phyloP scores from a whole-genome alignment of 2,329 filamentous ascomycete species.

The Fusarium sp. region DNA sequence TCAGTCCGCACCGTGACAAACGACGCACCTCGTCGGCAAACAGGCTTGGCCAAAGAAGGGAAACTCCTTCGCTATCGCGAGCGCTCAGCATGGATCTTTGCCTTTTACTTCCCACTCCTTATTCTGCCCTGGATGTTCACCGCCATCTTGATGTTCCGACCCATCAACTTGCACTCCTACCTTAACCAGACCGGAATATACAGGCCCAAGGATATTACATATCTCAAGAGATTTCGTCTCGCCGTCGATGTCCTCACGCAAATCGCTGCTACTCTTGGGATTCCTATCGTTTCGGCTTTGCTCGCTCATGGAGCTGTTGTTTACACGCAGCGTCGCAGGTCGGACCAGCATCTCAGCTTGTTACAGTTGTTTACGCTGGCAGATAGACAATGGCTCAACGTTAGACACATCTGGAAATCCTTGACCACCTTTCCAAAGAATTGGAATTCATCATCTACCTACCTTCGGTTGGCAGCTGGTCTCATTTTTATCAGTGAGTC shows the following conservation, averaged over 20 bases:
- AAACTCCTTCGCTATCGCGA: conserved; percentile 1
- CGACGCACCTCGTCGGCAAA: not conserved
- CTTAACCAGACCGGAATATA: conserved; percentile 12
- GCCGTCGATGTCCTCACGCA: not conserved
- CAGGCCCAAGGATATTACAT: not conserved
- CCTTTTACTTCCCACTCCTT: conserved; percentile 12
- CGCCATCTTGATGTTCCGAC: conserved; percentile 27
- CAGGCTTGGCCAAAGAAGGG: conserved; percentile 6
- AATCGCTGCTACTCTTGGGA: conserved; percentile 2
- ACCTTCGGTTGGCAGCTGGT: conserved; percentile 1
- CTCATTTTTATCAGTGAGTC: conserved; percentile 28
- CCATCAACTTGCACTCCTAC: conserved; percentile 15
- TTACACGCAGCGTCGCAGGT: conserved; percentile 20
- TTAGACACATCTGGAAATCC: not conserved
- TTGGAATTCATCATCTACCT: not conserved
- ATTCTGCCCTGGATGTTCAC: conserved; percentile 22
- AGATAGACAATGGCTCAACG: conserved; percentile 18
- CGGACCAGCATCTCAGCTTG: conserved; percentile 9
- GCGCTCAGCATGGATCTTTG: not conserved
- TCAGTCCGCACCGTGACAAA: not conserved
- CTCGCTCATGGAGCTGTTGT: conserved; percentile 27
- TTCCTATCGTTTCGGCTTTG: conserved; percentile 28
- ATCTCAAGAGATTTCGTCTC: not conserved
- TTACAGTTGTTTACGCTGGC: conserved; percentile 23
- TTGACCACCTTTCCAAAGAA: not conserved